Base-by-base conservation (phyloP, 805 yeast species). In the Scheffersomyces spartinae region DNA sequence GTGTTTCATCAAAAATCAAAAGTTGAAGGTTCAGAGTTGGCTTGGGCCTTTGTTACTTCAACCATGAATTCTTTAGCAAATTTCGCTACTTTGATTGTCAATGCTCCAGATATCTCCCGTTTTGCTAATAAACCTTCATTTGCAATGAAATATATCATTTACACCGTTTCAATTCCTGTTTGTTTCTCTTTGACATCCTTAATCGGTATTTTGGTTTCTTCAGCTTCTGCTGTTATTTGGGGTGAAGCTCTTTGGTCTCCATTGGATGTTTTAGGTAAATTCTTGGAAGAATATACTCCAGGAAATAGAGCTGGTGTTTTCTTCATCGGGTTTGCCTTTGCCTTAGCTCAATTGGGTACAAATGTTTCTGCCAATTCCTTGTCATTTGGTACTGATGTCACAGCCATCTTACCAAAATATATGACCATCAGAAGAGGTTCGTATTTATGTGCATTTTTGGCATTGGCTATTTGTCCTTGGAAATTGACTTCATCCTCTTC, bases 31-130 rank as follows among this genome's bases (percentile, higher is more conserved):
- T 54, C 73, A 9, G 77, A 53, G 2, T 68, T 75, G 35, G 84
- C 71, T 14, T 85, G 96, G 96, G 83, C 81, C 1, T 84, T 83
- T 45, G 69, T 84, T 27, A 64, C 65, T 38, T 71, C 88, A 4
- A 62, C 74, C 17, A 80, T 85, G 94, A 77, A 74, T 52, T 66
- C 85, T 12, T 55, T 84, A 34, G 81, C 93, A 15, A 84, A 83
- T 53, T 84, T 84, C 44, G 91, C 94, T 4, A 79, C 95, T n/a
- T 64, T 84, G 42, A 79, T 85, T 43, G 68, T 79, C 27, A 84
- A 84, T 53, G 81, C 91, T 9, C 93, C 95, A 2, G 95, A 84
- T 59, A 84, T 84, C 51, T 67, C 94, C 14, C 71, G 95, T 50
- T 77, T 83, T 54, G 79, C 94, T 7, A 67, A 62, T 35, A 52